These are phyloP conservation scores for Bolboschoenus planiculmis DNA, from an alignment of 176 grass and related monocot genomes.

Conservation along the genomic window DNA sequence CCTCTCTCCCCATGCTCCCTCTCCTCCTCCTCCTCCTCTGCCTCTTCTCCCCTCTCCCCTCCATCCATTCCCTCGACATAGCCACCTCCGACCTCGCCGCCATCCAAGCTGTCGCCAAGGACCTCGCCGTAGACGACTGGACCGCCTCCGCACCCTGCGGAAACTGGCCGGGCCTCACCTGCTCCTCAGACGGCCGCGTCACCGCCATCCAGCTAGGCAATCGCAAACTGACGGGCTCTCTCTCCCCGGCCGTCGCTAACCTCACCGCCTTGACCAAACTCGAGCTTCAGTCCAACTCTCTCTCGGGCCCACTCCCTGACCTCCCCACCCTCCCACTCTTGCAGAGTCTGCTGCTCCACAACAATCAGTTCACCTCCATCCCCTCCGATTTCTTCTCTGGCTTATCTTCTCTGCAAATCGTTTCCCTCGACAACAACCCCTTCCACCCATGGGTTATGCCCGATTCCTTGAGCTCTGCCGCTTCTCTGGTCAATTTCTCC, in stretches of 20 bases:
- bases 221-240: not conserved
- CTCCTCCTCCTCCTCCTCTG: not conserved
- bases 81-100: not conserved
- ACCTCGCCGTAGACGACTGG: not conserved
- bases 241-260: not conserved
- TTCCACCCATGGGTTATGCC: slow-evolving; percentile 20
- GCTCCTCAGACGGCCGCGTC: slow-evolving; percentile 12
- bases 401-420: slow-evolving; percentile 13
- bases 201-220: slow-evolving; percentile 2
- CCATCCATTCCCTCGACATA: not conserved
- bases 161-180: slow-evolving; percentile 12
- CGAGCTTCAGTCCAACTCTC: slow-evolving; percentile 15
- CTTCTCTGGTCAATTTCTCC: slow-evolving; percentile 26
- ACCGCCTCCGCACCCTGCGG: not conserved
- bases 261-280: slow-evolving; percentile 14
- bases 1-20: not conserved
- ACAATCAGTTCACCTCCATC: slow-evolving; percentile 32
- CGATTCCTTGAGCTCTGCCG: not conserved
- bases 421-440: slow-evolving; percentile 32
- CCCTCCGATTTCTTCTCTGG: slow-evolving; percentile 20
- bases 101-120: not conserved
- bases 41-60: not conserved
- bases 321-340: not conserved
- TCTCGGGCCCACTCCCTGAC: slow-evolving; percentile 17
- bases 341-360: slow-evolving; percentile 1